Evolutionary conservation across 805 yeast species (phyloP), one percentile per base, ranked within the genome.

Genomic region (Candida nitratophila): DNA sequence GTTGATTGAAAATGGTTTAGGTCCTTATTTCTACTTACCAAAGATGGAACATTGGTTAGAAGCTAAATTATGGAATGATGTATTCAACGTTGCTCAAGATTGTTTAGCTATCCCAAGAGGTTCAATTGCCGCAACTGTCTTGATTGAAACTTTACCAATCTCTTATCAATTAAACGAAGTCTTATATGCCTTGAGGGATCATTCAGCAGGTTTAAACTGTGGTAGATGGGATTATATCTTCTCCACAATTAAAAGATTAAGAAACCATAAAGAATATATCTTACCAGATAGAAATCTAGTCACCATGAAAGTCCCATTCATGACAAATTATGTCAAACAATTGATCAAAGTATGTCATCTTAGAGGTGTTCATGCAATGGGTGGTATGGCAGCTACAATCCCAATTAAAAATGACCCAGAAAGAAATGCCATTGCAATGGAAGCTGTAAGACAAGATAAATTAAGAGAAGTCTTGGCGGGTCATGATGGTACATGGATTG

Each of bases 181-280:
- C 52, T 76, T 85, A 55, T 85, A 78, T 59, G 85, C 85, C 57
- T 71, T 85, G 59, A 73, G 88, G 63, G 80, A 78, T 42, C 95
- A 85, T 63, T 81, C 85, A 43, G 75, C 84, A 10, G 95, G 93
- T 45, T 73, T 85, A 64, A 85, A 85, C 68, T 85, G 93, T 73
- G 95, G 95, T 54, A 76, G 95, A 68, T 85, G 93, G 91, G 95
- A 85, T 65, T 85, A 85, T 67, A 84, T 85, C 65, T 85, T 85
- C 68, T 79, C 86, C 33, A 82, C 86, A 49, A 83, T 85, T 63
- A 85, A 85, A 65, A 71, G 85, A 37, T 73, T 85, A 52, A 76
- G 89, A 67, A 82, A 81, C 65, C 76, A 78, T 55, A 75, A 79
- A 42, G 75, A 74, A 39, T 81, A 78, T 57, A 71, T 85, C 47